Base-by-base conservation (phyloP, 2,329 filamentous ascomycete genomes). In the Canariomyces notabilis region DNA sequence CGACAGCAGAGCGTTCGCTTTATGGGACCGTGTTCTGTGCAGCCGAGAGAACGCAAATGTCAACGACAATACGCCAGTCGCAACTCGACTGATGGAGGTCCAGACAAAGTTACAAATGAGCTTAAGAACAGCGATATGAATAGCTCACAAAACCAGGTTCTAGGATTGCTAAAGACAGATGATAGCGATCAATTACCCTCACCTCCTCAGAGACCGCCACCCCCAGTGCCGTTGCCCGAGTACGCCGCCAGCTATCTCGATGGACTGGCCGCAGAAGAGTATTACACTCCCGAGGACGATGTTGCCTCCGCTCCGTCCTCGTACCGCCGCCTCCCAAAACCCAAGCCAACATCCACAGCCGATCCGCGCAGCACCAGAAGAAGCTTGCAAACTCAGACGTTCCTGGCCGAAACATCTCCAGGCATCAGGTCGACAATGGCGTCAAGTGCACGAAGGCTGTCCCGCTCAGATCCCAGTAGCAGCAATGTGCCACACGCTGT, bases 1-100 rank as follows among this genome's bases (percentile, higher is more conserved):
- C 70, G 69, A 6, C 71, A 73, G 46, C 74, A 75, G 45, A 83
- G 80, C 54, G 71, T 83, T 34, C 72, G 79, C 1, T 83, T 79
- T 51, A 67, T 73, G 22, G 55, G 56, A 4, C 56, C 57, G 4
- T 54, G 44, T 15, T 59, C 54, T 23, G 46, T 51, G 18, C 53
- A 49, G 20, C 32, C 47, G 18, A 55, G 43, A 36, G 23, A 15
- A n/a, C 19, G 26, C 3, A 26, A 14, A 18, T 37, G 42, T 14
- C 22, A 33, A 16, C 26, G n/a, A 1, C 12, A 35, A 19, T 14
- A 23, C 26, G 19, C 42, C 6, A 19, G 22, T 19, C 31, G 20
- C 9, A 38, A 29, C 16, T 43, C 44, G 6, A 26, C 6, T 37
- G 45, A 46, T 14, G 22, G 15, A 5, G 42, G 32, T 14, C n/a